phyloP scores from a whole-genome alignment of 2,329 filamentous ascomycete species.

The Fusarium equiseti region DNA sequence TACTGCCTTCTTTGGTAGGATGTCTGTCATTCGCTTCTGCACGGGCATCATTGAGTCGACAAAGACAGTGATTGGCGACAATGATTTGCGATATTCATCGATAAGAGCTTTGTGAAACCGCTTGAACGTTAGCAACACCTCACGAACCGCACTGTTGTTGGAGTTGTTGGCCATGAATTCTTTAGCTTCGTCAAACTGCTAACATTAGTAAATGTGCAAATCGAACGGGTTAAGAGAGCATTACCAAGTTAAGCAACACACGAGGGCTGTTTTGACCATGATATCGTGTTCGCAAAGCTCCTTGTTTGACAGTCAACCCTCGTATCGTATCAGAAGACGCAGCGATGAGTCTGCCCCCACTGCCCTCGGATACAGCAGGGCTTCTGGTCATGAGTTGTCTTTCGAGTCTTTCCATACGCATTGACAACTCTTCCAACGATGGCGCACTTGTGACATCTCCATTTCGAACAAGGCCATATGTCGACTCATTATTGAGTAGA shows the following conservation, averaged over 20 bases:
- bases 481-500: constrained; percentile 42
- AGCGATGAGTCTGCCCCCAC: constrained; percentile 49
- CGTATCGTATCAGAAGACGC: constrained; percentile 61
- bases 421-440: constrained; percentile 61
- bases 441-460: constrained; percentile 51
- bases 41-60: constrained; percentile 70
- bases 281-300: constrained; percentile 61
- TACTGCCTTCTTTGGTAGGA: constrained; percentile 62
- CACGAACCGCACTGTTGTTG: constrained; percentile 56
- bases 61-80: constrained; percentile 66
- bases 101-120: constrained; percentile 62
- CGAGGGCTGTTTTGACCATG: constrained; percentile 67
- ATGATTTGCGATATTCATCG: constrained; percentile 60
- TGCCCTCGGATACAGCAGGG: constrained; percentile 55
- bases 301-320: constrained; percentile 63
- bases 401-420: constrained; percentile 67
- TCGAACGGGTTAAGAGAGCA: constrained; percentile 30
- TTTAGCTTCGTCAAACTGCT: constrained; percentile 66
- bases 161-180: constrained; percentile 60
- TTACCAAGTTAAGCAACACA: constrained; percentile 66
- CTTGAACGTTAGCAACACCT: constrained; percentile 60
- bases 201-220: constrained; percentile 15
- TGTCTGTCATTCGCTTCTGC: constrained; percentile 68
- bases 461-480: constrained; percentile 48
- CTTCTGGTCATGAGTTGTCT: constrained; percentile 60